Percentiles rank a stretch among this genome's conserved stretches.
phyloP scores from a whole-genome alignment of 2,329 filamentous ascomycete species.

The Zymoseptoria brevis region DNA sequence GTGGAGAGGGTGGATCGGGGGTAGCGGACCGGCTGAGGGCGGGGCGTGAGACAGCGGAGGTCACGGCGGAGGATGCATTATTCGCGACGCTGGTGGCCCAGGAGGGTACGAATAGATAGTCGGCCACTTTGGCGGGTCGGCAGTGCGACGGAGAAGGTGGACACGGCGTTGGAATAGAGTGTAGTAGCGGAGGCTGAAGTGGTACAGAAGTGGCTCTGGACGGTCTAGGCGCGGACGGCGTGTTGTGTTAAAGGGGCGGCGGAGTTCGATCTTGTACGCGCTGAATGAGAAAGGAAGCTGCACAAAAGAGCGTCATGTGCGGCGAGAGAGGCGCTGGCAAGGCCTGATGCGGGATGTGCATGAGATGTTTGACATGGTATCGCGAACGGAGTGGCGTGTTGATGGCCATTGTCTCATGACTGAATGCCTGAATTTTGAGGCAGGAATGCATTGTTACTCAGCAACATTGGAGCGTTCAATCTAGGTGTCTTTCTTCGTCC shows the following conservation, averaged over 20 bases:
- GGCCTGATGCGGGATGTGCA: too few species aligned
- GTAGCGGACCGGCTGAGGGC: conserved; percentile 7
- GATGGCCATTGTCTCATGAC: too few species aligned
- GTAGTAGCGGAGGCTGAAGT: background rate
- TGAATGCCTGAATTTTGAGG: too few species aligned
- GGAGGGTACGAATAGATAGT: background rate
- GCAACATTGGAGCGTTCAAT: too few species aligned
- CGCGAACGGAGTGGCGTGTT: too few species aligned
- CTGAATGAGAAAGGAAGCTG: too few species aligned
- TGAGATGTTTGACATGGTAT: too few species aligned
- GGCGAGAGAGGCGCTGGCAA: too few species aligned
- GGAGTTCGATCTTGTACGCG: background rate
- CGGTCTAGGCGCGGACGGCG: background rate
- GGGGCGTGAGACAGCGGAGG: conserved; percentile 1
- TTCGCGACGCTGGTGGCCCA: background rate
- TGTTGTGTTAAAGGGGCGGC: background rate
- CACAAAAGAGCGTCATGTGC: too few species aligned
- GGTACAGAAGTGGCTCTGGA: background rate
- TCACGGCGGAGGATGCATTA: background rate
- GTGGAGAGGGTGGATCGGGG: conserved; percentile 1
- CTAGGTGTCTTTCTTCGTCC: too few species aligned
- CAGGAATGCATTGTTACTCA: too few species aligned
- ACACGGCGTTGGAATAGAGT: background rate
- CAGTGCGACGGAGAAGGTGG: background rate
- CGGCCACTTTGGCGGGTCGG: background rate